phyloP scores from a whole-genome alignment of 73 alveolate genomes.

The Stentor roeselii region DNA sequence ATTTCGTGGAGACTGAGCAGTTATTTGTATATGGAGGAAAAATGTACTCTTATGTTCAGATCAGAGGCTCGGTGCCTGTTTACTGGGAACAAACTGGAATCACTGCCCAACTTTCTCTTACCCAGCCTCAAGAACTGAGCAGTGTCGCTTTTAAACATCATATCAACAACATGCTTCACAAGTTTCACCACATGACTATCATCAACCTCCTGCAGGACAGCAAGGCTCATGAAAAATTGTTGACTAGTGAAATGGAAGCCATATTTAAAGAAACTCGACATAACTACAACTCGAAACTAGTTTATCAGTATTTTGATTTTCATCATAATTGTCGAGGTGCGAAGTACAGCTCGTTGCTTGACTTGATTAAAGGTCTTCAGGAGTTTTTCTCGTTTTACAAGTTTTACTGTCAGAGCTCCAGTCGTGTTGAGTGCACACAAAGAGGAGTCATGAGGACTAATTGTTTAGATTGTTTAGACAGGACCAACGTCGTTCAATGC shows the following conservation, averaged over 20 bases:
- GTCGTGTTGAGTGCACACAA: conserved; percentile 33
- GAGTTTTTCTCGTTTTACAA: conserved; percentile 34
- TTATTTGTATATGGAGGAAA: conserved; percentile 45
- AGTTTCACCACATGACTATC: conserved; percentile 47
- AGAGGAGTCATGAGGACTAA: conserved; percentile 86
- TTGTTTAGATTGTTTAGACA: conserved; percentile 90
- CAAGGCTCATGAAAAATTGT: conserved; percentile 50
- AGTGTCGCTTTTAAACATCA: conserved; percentile 58
- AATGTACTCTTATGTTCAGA: conserved; percentile 54
- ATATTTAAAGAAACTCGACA: conserved; percentile 27
- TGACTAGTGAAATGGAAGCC: conserved; percentile 38
- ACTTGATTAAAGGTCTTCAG: conserved; percentile 31
- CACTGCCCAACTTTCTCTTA: conserved; percentile 31
- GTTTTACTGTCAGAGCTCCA: conserved; percentile 22
- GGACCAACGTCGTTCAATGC: conserved; percentile 79
- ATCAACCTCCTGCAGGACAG: conserved; percentile 53
- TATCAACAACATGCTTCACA: conserved; percentile 34
- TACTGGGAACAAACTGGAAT: conserved; percentile 76
- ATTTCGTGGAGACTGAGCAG: conserved; percentile 95
- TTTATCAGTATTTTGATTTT: conserved; percentile 57
- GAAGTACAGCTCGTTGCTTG: conserved; percentile 28
- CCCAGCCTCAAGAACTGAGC: conserved; percentile 46
- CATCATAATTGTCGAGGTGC: conserved; percentile 57
- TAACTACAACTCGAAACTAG: conserved; percentile 29
- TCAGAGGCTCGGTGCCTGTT: conserved; percentile 88